Evolutionary conservation across 2,329 filamentous ascomycete species (phyloP).

Genomic region (Claviceps arundinis): DNA sequence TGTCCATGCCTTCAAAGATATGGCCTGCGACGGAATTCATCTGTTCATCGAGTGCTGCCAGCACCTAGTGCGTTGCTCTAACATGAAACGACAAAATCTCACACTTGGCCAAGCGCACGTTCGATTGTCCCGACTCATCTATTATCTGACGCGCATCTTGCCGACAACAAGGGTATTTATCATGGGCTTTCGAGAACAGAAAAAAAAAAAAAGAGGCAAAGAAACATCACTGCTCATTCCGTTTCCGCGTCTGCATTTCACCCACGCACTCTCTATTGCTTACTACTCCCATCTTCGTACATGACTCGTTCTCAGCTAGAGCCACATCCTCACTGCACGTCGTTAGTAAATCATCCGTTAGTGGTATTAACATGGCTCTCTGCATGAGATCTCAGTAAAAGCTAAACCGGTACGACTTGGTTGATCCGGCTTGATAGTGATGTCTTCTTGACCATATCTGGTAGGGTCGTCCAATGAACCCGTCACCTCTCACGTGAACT

Average conservation of each 20-base stretch:
- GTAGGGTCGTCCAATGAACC: background rate
- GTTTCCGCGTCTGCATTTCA: background rate
- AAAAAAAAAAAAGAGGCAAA: background rate
- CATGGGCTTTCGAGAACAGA: constrained; percentile 19
- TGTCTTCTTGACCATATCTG: background rate
- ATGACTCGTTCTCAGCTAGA: background rate
- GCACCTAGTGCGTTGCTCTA: no score
- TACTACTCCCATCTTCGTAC: background rate
- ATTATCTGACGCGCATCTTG: constrained; percentile 1
- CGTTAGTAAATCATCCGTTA: background rate
- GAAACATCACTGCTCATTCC: background rate
- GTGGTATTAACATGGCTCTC: background rate
- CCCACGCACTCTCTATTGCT: background rate
- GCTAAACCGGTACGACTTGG: background rate
- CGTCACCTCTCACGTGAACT: constrained; percentile 57
- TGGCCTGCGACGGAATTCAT: no score
- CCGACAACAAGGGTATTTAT: constrained; percentile 23
- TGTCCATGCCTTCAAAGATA: no score
- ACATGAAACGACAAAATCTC: background rate
- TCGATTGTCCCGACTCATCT: background rate
- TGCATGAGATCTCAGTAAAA: background rate
- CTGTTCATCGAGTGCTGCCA: no score
- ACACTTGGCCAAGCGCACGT: background rate
- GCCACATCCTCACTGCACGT: background rate
- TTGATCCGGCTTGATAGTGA: background rate